A percentile compares a stretch with the other conserved stretches of the same genome.
These are phyloP conservation scores for Borovskyia barvae DNA, from an alignment of 208 protist species.

Conservation along the genomic window DNA sequence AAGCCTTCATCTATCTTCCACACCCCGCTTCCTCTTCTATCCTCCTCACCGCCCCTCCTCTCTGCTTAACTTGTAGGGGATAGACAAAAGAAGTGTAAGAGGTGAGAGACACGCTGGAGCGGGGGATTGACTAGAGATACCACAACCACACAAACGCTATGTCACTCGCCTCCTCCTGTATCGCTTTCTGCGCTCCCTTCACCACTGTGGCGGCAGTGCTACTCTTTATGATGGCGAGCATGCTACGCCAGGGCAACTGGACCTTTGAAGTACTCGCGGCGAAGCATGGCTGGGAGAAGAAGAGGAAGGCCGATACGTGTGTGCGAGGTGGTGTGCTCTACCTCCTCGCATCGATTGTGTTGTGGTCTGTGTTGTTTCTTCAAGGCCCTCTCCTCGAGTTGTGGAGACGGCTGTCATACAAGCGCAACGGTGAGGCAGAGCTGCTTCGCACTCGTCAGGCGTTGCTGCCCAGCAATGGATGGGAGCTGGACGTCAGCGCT, in stretches of 20 bases:
- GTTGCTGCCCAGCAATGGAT: too few species aligned
- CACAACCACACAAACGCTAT: too few species aligned
- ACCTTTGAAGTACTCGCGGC: constrained; percentile 70
- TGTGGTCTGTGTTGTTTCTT: constrained; percentile 25
- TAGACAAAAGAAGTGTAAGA: too few species aligned
- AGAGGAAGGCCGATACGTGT: constrained; percentile 50
- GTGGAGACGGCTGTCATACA: constrained; percentile 15
- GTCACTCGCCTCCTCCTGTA: constrained; percentile 11
- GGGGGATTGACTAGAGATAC: neutral
- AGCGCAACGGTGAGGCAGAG: neutral
- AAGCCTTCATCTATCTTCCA: too few species aligned
- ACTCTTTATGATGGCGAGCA: constrained; percentile 34
- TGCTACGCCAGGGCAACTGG: constrained; percentile 41
- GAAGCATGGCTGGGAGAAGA: constrained; percentile 55
- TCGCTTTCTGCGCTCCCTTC: constrained; percentile 30
- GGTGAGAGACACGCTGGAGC: too few species aligned
- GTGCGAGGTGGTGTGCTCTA: constrained; percentile 53
- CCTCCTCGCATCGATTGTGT: constrained; percentile 27
- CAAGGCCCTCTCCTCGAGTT: constrained; percentile 7
- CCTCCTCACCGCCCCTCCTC: too few species aligned
- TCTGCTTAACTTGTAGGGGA: too few species aligned
- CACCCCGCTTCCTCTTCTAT: too few species aligned
- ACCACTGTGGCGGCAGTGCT: constrained; percentile 29
- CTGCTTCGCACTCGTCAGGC: neutral
- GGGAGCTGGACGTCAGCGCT: too few species aligned